A percentile compares a stretch with the other conserved stretches of the same genome.
Evolutionary conservation across 306 rosid species (phyloP).

Genomic region (Acacia acuminata): DNA sequence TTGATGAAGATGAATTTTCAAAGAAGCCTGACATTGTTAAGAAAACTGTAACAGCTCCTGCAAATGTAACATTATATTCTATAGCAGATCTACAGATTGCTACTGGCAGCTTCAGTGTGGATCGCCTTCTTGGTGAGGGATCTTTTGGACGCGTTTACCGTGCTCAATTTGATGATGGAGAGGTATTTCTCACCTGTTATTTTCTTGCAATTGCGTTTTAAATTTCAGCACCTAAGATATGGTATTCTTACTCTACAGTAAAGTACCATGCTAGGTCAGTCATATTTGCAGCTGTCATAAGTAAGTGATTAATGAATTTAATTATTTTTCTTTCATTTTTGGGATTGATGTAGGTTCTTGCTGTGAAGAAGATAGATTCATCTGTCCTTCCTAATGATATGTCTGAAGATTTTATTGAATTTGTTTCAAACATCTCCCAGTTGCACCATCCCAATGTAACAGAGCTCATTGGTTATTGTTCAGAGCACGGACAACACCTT

Average conservation of each 20-base stretch:
- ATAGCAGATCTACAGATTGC: conserved; percentile 93
- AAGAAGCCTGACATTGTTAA: conserved; percentile 59
- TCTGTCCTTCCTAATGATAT: conserved; percentile 57
- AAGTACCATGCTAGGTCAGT: conserved; percentile 5
- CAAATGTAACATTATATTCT: conserved; percentile 73
- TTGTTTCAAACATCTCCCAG: conserved; percentile 68
- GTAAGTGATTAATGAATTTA: conserved; percentile 24
- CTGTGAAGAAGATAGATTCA: conserved; percentile 93
- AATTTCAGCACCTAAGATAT: conserved; percentile 18
- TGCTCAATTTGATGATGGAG: conserved; percentile 82
- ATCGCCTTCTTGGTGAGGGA: conserved; percentile 90
- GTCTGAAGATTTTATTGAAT: conserved; percentile 72
- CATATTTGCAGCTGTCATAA: background rate
- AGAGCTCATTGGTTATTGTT: conserved; percentile 90
- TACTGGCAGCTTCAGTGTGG: conserved; percentile 87
- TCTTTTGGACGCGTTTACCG: conserved; percentile 92
- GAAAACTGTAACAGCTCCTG: conserved; percentile 59
- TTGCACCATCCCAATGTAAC: conserved; percentile 94
- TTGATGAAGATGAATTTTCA: conserved; percentile 67
- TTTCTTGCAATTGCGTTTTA: conserved; percentile 19
- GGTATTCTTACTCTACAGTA: conserved; percentile 14
- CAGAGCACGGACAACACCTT: conserved; percentile 91
- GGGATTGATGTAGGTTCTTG: conserved; percentile 66
- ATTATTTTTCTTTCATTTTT: background rate
- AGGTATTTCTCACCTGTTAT: conserved; percentile 52